Percentiles rank a stretch among this genome's conserved stretches.
phyloP scores from a whole-genome alignment of 805 yeast genomes.

The Candida krabiensis region DNA sequence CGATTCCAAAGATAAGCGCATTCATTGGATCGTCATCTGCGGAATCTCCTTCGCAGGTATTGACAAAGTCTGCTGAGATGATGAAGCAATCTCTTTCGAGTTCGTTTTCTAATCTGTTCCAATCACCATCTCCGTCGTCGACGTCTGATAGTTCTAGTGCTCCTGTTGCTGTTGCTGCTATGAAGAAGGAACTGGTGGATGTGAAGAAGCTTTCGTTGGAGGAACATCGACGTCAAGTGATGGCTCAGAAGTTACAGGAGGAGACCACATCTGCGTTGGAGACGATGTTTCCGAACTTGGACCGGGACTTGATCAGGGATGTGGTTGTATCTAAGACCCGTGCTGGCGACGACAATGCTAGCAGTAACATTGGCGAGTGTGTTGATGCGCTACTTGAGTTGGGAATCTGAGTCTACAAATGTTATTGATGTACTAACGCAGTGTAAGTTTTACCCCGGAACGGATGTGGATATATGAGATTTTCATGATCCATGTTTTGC shows the following conservation, averaged over 20 bases:
- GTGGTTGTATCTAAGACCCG: conserved; percentile 59
- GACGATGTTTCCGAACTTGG: conserved; percentile 77
- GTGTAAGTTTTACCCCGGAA: too few relatives aligned
- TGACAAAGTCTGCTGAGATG: conserved; percentile 37
- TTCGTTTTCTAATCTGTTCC: conserved; percentile 25
- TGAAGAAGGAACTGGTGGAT: conserved; percentile 23
- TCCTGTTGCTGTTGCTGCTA: conserved; percentile 1
- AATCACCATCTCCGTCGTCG: conserved; percentile 16
- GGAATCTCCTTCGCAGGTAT: conserved; percentile 35
- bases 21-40: conserved; percentile 22
- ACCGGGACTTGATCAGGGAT: conserved; percentile 66
- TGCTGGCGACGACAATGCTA: conserved; percentile 14
- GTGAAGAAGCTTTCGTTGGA: conserved; percentile 31
- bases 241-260: conserved; percentile 43
- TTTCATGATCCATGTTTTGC: too few relatives aligned
- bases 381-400: conserved; percentile 58
- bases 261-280: conserved; percentile 49
- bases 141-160: conserved; percentile 1
- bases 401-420: too few relatives aligned
- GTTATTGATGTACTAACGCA: too few relatives aligned
- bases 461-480: too few relatives aligned
- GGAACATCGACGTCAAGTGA: conserved; percentile 32
- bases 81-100: conserved; percentile 35
- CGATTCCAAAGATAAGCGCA: conserved; percentile 28
- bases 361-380: conserved; percentile 65